Base-by-base conservation (phyloP, 208 protist species). In the Trypanosoma cruzi region DNA sequence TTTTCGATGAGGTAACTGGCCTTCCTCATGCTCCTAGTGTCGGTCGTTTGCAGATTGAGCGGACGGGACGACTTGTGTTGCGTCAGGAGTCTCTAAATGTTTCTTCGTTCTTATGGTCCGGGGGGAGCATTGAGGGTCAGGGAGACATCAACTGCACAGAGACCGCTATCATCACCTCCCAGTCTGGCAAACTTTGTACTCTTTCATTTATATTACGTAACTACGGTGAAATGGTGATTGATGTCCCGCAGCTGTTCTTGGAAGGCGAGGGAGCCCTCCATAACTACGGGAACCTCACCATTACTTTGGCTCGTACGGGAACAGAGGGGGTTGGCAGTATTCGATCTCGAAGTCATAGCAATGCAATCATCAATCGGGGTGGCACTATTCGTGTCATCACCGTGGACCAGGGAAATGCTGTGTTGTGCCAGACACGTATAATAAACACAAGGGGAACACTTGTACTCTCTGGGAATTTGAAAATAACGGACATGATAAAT, bases 151-250 rank as follows among this genome's bases (percentile, higher is more conserved):
- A 87, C 68, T 86, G 74, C 72, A 84, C 79, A 2, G 80, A 76
- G 16, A 77, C 81, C 59, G 58, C 76, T 37, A 88, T 79, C 52
- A 85, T 90, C 49, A 90, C 82, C 20, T 89, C 84, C 57, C 77
- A 90, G 32, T 75, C 75, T 29, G 81, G 86, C 77, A 84, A 93
- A 59, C 87, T 84, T 54, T 82, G 81, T 11, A 72, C 75, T 52
- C 66, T 93, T 14, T 70, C 75, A 4, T 80, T 90, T 55, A 70
- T 82, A 36, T 77, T 93, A 40, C 74, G 82, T 64, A 93, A 93
- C 78, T 90, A 87, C 64, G 88, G 84, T 55, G 84, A 89, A 24
- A 90, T 93, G 81, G 84, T 78, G n/a, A 89, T 93, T 32, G 88
- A 90, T 75, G 80, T 88, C 54, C 84, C 87, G 67, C 82, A 84